Evolutionary conservation across 2,329 filamentous ascomycete genomes (phyloP).

Genomic region (Akanthomyces uredinophilus): DNA sequence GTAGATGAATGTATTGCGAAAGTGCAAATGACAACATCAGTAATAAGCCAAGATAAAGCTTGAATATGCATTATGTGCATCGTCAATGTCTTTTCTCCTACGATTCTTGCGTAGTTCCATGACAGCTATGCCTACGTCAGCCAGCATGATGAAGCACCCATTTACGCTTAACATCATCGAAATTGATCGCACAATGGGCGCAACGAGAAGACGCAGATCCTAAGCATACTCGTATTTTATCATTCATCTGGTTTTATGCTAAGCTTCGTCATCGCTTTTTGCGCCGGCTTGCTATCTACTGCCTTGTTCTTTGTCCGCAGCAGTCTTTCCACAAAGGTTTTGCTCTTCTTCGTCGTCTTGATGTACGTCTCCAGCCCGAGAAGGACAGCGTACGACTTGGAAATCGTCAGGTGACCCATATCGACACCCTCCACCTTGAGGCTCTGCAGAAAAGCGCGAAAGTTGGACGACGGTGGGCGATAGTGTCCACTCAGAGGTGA

Average conservation of each 20-base stretch:
- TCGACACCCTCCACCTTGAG: slow-evolving; percentile 71
- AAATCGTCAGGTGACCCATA: slow-evolving; percentile 72
- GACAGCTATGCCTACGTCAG: too few relatives aligned
- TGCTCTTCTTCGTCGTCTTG: slow-evolving; percentile 61
- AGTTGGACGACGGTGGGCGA: slow-evolving; percentile 75
- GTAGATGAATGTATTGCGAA: neutral
- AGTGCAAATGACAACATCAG: too few relatives aligned
- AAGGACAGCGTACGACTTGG: slow-evolving; percentile 74
- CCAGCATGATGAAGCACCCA: too few relatives aligned
- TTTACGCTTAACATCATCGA: too few relatives aligned
- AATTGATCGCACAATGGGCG: too few relatives aligned
- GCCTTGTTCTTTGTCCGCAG: slow-evolving; percentile 53
- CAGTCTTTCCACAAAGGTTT: slow-evolving; percentile 46
- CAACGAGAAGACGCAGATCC: too few relatives aligned
- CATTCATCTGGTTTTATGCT: neutral
- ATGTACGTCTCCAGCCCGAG: slow-evolving; percentile 78
- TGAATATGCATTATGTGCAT: too few relatives aligned
- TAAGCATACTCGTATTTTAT: neutral
- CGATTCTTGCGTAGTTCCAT: too few relatives aligned
- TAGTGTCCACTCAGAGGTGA: slow-evolving; percentile 77
- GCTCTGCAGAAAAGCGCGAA: slow-evolving; percentile 71
- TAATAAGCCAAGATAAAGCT: too few relatives aligned
- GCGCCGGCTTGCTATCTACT: slow-evolving; percentile 43
- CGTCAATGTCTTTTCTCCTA: too few relatives aligned
- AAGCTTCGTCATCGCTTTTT: slow-evolving; percentile 45